A percentile compares a stretch with the other conserved stretches of the same genome.
These are phyloP conservation scores for Kodamaea suecica DNA, from an alignment of 1,139 yeast species.

Conservation along the genomic window DNA sequence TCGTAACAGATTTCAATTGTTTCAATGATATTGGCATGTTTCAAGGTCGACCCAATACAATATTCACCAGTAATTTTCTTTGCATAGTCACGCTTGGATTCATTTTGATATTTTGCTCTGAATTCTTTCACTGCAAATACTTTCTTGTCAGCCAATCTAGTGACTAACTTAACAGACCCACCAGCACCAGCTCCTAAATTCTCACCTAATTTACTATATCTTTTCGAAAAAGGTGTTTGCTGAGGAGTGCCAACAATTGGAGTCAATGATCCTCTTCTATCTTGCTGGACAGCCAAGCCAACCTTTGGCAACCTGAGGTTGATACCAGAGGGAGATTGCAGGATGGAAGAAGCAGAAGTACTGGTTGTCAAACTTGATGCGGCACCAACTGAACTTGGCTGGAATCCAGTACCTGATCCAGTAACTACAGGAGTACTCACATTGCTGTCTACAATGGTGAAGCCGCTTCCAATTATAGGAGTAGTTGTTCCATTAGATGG, in stretches of 20 bases:
- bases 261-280: slow-evolving; percentile 40
- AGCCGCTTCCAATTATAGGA: slow-evolving; percentile 8
- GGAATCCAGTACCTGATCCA: slow-evolving; percentile 15
- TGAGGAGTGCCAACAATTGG: slow-evolving; percentile 26
- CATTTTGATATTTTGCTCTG: slow-evolving; percentile 72
- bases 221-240: slow-evolving; percentile 50
- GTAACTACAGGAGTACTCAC: slow-evolving; percentile 15
- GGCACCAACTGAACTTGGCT: slow-evolving; percentile 17
- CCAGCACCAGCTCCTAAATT: slow-evolving; percentile 96
- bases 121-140: slow-evolving; percentile 93
- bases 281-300: slow-evolving; percentile 20
- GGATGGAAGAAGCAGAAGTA: slow-evolving; percentile 28
- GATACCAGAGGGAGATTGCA: not conserved
- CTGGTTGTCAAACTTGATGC: slow-evolving; percentile 26
- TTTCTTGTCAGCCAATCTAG: slow-evolving; percentile 62
- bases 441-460: slow-evolving; percentile 15
- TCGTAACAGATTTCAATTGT: slow-evolving; percentile 91
- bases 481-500: slow-evolving; percentile 6
- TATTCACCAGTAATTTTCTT: slow-evolving; percentile 94
- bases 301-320: not conserved
- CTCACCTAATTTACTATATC: slow-evolving; percentile 82
- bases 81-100: slow-evolving; percentile 81
- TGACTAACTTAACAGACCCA: slow-evolving; percentile 79
- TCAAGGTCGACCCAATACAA: slow-evolving; percentile 87
- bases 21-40: slow-evolving; percentile 86